Base-by-base conservation (phyloP, 2,329 filamentous ascomycete species). In the Acrocalymma vagum region DNA sequence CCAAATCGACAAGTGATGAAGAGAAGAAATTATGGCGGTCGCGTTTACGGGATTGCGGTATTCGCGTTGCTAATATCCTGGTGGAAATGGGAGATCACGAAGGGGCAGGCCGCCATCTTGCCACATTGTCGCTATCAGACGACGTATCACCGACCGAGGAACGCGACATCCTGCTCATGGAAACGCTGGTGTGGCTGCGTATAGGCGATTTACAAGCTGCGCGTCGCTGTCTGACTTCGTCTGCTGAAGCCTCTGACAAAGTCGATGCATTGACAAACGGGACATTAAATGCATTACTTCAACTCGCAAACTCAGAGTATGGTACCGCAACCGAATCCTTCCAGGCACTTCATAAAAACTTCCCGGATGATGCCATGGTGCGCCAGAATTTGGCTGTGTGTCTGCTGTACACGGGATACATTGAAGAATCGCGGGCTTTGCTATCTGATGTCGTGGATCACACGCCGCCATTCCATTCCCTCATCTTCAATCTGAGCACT, bases 401-500 rank as follows among this genome's bases (percentile, higher is more conserved):
- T 52, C 72, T 94, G 35, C 75, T 97, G 0, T 97, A 97, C 63
- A 82, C 85, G 0, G 91, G 92, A 4, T 79, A 79, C 39, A 84
- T 96, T 67, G 33, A 61, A 0, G 62, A 69, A 78, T 87, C 89
- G 1, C 82, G 83, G 10, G 69, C 76, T 9, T 70, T 88, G 1
- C 74, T 96, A 3, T 86, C 93, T 58, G 70, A 73, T 0, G 72
- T 95, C 9, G 76, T 91, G 0, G 77, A 82, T 3, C 66, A 75
- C 1, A 82, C 84, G 0, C 48, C 55, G 8, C 59, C 69, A 0
- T 96, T 93, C 42, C 85, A 88, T 49, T 88, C 88, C 1, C 72
- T 96, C 3, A 81, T 95, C 0, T 95, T 96, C 72, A 97, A 97
- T 65, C 71, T 99, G 9, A 84, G 86, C 9, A 97, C 93, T 0